A percentile compares a stretch with the other conserved stretches of the same genome.
Evolutionary conservation across 768 basidiomycete genomes (phyloP).

Genomic region (Mycena chlorophos): DNA sequence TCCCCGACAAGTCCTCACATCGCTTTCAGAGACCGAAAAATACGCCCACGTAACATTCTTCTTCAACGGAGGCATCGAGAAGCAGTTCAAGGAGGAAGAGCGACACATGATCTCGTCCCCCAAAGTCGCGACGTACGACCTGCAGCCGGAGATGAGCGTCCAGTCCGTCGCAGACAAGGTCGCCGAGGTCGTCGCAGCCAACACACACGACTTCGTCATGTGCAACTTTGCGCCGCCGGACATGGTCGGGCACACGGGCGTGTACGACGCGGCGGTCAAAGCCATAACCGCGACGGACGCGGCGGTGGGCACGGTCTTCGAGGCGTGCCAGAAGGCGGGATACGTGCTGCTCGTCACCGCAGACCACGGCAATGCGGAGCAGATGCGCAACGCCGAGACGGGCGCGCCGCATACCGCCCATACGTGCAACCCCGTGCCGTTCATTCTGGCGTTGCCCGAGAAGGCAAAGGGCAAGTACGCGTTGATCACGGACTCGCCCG

Average conservation of each 20-base stretch:
- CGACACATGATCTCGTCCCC: constrained; percentile 89
- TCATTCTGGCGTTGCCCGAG: constrained; percentile 71
- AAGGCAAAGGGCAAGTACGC: constrained; percentile 49
- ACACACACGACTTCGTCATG: constrained; percentile 87
- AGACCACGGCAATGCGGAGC: constrained; percentile 95
- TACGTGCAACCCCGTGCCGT: constrained; percentile 86
- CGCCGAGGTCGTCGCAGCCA: constrained; percentile 73
- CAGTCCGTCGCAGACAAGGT: constrained; percentile 89
- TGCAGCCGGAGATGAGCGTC: constrained; percentile 87
- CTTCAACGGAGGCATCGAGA: constrained; percentile 96
- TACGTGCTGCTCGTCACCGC: constrained; percentile 88
- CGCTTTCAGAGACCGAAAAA: constrained; percentile 81
- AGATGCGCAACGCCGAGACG: constrained; percentile 84
- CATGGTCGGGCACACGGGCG: constrained; percentile 95
- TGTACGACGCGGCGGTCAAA: constrained; percentile 86
- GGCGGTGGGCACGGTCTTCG: constrained; percentile 84
- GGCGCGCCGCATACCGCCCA: constrained; percentile 91
- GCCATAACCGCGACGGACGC: constrained; percentile 88
- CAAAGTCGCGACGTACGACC: constrained; percentile 93
- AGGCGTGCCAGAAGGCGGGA: constrained; percentile 81
- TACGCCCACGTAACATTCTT: constrained; percentile 98
- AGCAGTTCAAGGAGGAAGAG: constrained; percentile 82
- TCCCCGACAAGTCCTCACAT: background rate
- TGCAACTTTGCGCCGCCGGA: constrained; percentile 98
- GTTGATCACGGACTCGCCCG: constrained; percentile 47